Percentiles rank a stretch among this genome's conserved stretches.
phyloP scores from a whole-genome alignment of 2,329 filamentous ascomycete species.

The Alternaria infectoria region DNA sequence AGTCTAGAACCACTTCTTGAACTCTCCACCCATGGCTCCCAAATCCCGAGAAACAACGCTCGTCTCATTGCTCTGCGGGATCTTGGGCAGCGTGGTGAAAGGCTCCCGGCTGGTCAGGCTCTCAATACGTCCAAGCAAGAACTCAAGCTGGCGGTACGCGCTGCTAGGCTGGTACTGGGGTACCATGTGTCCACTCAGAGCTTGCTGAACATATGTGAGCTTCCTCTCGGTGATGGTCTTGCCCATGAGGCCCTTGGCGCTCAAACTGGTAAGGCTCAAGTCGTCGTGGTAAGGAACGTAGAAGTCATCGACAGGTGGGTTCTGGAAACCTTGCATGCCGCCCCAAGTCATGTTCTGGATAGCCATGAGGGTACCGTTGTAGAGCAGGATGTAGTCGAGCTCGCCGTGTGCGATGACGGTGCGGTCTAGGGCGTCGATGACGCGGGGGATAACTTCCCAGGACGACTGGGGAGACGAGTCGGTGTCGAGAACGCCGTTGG shows the following conservation, averaged over 20 bases:
- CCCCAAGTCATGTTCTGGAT: slow-evolving; percentile 86
- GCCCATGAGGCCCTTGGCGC: slow-evolving; percentile 72
- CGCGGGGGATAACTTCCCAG: slow-evolving; percentile 67
- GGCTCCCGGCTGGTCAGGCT: slow-evolving; percentile 53
- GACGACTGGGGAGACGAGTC: slow-evolving; percentile 64
- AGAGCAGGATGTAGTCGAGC: slow-evolving; percentile 71
- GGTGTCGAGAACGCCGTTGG: slow-evolving; percentile 53
- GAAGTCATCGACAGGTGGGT: slow-evolving; percentile 65
- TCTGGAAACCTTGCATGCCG: slow-evolving; percentile 72
- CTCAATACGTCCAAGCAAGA: slow-evolving; percentile 72
- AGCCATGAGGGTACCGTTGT: slow-evolving; percentile 72
- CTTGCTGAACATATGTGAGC: slow-evolving; percentile 72
- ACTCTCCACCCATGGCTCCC: slow-evolving; percentile 1
- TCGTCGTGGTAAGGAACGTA: slow-evolving; percentile 70
- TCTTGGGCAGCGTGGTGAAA: slow-evolving; percentile 36
- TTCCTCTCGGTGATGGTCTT: slow-evolving; percentile 75
- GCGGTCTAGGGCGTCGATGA: slow-evolving; percentile 74
- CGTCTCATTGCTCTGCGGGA: slow-evolving; percentile 10
- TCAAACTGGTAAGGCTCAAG: slow-evolving; percentile 55
- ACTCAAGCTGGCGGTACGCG: slow-evolving; percentile 75
- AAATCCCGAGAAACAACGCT: slow-evolving; percentile 8
- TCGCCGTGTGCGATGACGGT: slow-evolving; percentile 77
- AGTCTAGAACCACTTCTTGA: slow-evolving; percentile 17
- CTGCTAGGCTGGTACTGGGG: slow-evolving; percentile 72
- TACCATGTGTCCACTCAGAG: slow-evolving; percentile 70